Evolutionary conservation across 1,139 yeast species (phyloP).

Genomic region (Protomyces inundatus): DNA sequence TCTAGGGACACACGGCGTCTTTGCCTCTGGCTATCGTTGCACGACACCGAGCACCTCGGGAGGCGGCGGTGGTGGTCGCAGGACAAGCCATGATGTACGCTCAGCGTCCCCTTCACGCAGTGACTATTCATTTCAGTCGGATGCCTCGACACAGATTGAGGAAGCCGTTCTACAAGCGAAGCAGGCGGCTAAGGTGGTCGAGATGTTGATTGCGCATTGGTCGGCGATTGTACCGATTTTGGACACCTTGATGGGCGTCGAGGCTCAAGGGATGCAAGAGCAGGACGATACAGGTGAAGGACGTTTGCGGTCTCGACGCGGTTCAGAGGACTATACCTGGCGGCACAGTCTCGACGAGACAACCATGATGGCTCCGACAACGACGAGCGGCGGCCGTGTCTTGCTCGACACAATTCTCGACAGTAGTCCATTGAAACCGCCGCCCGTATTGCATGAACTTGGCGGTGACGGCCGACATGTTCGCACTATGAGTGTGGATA

Average conservation of each 20-base stretch:
- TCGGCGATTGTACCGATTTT: background rate
- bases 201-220: constrained; percentile 20
- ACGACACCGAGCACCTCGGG: background rate
- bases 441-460: background rate
- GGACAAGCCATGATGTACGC: background rate
- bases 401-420: background rate
- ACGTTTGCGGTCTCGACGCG: background rate
- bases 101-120: constrained; percentile 8
- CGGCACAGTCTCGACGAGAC: background rate
- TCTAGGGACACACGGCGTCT: constrained; percentile 12
- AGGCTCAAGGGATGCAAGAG: background rate
- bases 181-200: constrained; percentile 18
- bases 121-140: constrained; percentile 10
- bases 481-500: constrained; percentile 14
- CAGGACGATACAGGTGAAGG: background rate
- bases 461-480: background rate
- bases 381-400: background rate
- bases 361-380: too few species aligned
- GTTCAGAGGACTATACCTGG: background rate
- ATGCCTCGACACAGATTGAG: constrained; percentile 15
- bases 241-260: background rate
- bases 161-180: constrained; percentile 23
- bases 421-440: background rate
- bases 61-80: background rate
- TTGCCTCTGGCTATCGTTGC: background rate